These are phyloP conservation scores for Tolypocladium cylindrosporum DNA, from an alignment of 2,329 filamentous ascomycete species.

Conservation along the genomic window DNA sequence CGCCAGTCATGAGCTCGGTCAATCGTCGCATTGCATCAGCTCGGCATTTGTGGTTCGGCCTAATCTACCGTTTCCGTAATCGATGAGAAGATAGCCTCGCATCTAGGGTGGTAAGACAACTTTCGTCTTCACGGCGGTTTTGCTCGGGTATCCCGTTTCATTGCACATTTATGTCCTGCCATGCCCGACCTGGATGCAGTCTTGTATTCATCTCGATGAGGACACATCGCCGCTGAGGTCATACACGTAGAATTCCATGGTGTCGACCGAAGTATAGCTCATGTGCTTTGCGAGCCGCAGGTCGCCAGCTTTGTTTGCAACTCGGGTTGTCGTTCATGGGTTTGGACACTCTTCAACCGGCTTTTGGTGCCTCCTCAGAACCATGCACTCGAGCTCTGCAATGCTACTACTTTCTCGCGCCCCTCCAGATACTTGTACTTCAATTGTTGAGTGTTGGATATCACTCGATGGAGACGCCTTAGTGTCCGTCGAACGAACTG, in stretches of 20 bases:
- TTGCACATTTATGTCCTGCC: constrained; percentile 59
- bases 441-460: constrained; percentile 53
- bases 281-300: neutral
- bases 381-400: constrained; percentile 57
- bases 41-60: neutral
- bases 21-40: neutral
- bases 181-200: constrained; percentile 13
- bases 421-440: constrained; percentile 60
- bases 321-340: constrained; percentile 32
- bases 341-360: constrained; percentile 62
- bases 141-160: constrained; percentile 49
- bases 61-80: neutral
- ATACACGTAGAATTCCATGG: constrained; percentile 51
- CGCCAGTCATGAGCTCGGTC: neutral
- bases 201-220: no score
- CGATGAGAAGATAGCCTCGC: neutral
- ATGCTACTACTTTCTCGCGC: constrained; percentile 41
- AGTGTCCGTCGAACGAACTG: constrained; percentile 46
- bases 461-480: constrained; percentile 52
- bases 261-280: constrained; percentile 15
- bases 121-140: neutral
- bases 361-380: constrained; percentile 60
- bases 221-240: constrained; percentile 34
- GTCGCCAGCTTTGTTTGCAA: constrained; percentile 18
- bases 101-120: neutral